Percentiles rank a stretch among this genome's conserved stretches.
These are phyloP conservation scores for Citrullus mucosospermus DNA, from an alignment of 306 rosid genomes.

Conservation along the genomic window DNA sequence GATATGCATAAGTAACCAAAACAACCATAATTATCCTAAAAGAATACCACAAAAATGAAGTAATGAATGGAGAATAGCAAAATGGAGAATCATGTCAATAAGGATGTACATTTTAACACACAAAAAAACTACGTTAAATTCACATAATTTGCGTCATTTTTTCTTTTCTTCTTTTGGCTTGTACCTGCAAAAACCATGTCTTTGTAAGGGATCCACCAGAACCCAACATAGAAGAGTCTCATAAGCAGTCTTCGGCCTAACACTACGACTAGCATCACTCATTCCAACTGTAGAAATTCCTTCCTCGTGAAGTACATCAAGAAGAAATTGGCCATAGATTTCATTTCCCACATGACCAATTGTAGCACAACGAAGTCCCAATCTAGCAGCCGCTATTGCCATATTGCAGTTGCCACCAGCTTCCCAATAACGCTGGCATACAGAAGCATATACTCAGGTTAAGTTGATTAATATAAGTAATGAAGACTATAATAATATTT, in stretches of 20 bases:
- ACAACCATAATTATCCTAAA: neutral
- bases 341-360: constrained; percentile 88
- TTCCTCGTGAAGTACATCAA: constrained; percentile 68
- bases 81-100: neutral
- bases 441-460: constrained; percentile 12
- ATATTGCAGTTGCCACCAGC: constrained; percentile 96
- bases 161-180: neutral
- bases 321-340: constrained; percentile 66
- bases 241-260: constrained; percentile 17
- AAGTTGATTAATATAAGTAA: neutral
- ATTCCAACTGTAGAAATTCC: constrained; percentile 67
- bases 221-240: constrained; percentile 97
- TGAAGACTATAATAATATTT: neutral
- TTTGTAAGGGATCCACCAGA: constrained; percentile 78
- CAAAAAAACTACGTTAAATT: neutral
- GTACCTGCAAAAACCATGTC: constrained; percentile 95
- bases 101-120: neutral
- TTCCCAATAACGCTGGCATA: constrained; percentile 72
- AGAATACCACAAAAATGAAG: neutral
- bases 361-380: constrained; percentile 60
- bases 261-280: constrained; percentile 23
- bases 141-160: neutral
- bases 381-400: constrained; percentile 86
- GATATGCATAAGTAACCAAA: neutral
- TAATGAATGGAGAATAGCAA: neutral